Percentiles rank a stretch among this genome's conserved stretches.
These are phyloP conservation scores for Candida qinlingensis DNA, from an alignment of 805 yeast species.

Conservation along the genomic window DNA sequence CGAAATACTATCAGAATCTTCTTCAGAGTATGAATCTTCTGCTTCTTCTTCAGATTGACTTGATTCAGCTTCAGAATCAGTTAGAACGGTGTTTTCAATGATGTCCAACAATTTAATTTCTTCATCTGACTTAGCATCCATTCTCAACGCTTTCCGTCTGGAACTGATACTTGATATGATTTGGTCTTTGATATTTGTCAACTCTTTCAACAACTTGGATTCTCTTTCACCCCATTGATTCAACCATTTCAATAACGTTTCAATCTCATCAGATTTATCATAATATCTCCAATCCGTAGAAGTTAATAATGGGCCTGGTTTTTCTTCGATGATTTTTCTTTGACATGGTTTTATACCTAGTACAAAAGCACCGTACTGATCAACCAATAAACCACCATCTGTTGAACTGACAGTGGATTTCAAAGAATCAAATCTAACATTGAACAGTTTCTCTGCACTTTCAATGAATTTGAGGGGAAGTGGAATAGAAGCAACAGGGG, in stretches of 20 bases:
- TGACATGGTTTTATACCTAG: constrained; percentile 29
- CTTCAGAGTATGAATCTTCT: constrained; percentile 11
- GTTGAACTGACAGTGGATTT: constrained; percentile 52
- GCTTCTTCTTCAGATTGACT: constrained; percentile 17
- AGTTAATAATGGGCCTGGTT: constrained; percentile 47
- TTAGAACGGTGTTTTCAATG: constrained; percentile 32
- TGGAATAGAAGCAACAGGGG: constrained; percentile 3
- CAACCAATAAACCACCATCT: constrained; percentile 33
- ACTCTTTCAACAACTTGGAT: constrained; percentile 55
- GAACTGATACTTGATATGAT: constrained; percentile 51
- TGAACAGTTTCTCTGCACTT: constrained; percentile 17
- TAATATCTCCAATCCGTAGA: constrained; percentile 65
- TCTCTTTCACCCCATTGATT: constrained; percentile 76
- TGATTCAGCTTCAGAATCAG: constrained; percentile 28
- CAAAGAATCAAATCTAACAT: constrained; percentile 28
- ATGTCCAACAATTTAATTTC: constrained; percentile 37
- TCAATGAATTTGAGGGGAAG: constrained; percentile 20
- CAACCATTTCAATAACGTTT: constrained; percentile 55
- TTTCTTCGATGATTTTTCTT: constrained; percentile 65
- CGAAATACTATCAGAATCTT: constrained; percentile 10
- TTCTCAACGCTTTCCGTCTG: constrained; percentile 48
- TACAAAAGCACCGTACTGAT: constrained; percentile 33
- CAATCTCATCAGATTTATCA: constrained; percentile 57
- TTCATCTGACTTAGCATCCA: constrained; percentile 38
- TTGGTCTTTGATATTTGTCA: constrained; percentile 46